Percentiles rank a stretch among this genome's conserved stretches.
phyloP scores from a whole-genome alignment of 176 grass and related monocot genomes.

The Hyparrhenia diplandra region DNA sequence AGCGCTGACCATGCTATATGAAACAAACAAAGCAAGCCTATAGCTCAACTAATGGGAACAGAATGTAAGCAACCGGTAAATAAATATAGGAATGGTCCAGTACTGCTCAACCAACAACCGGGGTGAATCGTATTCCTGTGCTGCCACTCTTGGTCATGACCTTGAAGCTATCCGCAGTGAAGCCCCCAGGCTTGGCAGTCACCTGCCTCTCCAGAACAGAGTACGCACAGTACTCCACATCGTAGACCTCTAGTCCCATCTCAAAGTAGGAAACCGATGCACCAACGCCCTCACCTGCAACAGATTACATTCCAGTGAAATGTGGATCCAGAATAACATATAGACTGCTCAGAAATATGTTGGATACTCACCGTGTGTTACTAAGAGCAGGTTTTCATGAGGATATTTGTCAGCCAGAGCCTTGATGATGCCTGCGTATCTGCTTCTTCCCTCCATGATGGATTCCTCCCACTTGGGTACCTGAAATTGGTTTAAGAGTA shows the following conservation, averaged over 20 bases:
- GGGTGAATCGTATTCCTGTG: conserved; percentile 38
- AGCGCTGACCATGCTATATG: neutral
- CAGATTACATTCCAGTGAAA: neutral
- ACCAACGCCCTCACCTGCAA: conserved; percentile 62
- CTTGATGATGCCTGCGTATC: conserved; percentile 65
- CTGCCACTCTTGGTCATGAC: conserved; percentile 37
- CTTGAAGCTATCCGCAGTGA: conserved; percentile 8
- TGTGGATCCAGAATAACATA: too few species aligned
- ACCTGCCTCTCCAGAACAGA: conserved; percentile 46
- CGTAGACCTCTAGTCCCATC: conserved; percentile 42
- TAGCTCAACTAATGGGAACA: neutral
- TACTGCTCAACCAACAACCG: neutral
- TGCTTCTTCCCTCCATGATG: conserved; percentile 55
- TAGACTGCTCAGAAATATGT: too few species aligned
- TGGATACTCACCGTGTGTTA: conserved; percentile 89
- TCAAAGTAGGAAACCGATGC: conserved; percentile 47
- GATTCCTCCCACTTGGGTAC: conserved; percentile 67
- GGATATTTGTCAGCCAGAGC: conserved; percentile 79
- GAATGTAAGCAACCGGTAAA: neutral
- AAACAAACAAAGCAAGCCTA: neutral
- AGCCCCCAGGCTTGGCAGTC: neutral
- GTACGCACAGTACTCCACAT: conserved; percentile 65
- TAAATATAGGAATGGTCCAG: neutral
- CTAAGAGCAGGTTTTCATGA: conserved; percentile 65
- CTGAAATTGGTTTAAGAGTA: conserved; percentile 23